Conservation (phyloP, 176 grass and related monocot species). For the Aegilops tauschii region DNA sequence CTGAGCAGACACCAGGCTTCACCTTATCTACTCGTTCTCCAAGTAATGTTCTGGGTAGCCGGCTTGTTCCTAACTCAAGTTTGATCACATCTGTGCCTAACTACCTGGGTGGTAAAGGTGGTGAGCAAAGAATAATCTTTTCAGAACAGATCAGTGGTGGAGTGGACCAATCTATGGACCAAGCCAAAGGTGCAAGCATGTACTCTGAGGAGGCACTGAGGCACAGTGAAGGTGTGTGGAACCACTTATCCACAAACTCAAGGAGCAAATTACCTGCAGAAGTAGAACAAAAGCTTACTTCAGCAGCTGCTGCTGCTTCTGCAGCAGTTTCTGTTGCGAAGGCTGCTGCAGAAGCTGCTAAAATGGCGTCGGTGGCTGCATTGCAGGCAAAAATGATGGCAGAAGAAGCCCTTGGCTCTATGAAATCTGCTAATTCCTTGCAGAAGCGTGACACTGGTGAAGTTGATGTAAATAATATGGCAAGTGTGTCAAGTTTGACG, state of each 20-base stretch:
- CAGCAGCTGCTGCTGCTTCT: slow-evolving; percentile 75
- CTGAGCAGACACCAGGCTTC: slow-evolving; percentile 36
- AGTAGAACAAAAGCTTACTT: slow-evolving; percentile 82
- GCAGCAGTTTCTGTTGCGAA: slow-evolving; percentile 91
- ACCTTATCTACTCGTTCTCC: slow-evolving; percentile 51
- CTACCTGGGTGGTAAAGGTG: slow-evolving; percentile 37
- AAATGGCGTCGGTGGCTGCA: slow-evolving; percentile 81
- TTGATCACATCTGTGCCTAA: slow-evolving; percentile 46
- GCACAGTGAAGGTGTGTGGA: slow-evolving; percentile 77
- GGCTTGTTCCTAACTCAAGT: slow-evolving; percentile 48
- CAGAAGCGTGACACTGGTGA: slow-evolving; percentile 23
- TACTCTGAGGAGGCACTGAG: slow-evolving; percentile 56
- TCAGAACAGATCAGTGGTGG: slow-evolving; percentile 55
- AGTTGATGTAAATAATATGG: slow-evolving; percentile 30
- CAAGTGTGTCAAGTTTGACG: slow-evolving; percentile 23
- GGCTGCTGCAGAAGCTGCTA: slow-evolving; percentile 87
- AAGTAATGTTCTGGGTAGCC: slow-evolving; percentile 42
- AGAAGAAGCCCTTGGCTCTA: slow-evolving; percentile 60
- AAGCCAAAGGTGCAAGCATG: slow-evolving; percentile 61
- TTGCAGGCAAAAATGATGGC: slow-evolving; percentile 94
- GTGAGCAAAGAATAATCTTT: slow-evolving; percentile 49
- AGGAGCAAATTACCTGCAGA: slow-evolving; percentile 56
- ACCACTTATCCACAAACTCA: slow-evolving; percentile 47
- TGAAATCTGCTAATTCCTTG: slow-evolving; percentile 17
- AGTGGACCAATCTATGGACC: slow-evolving; percentile 69